Percentiles rank a stretch among this genome's conserved stretches.
These are phyloP conservation scores for Monosporozyma servazzii DNA, from an alignment of 805 yeast genomes.

Conservation along the genomic window DNA sequence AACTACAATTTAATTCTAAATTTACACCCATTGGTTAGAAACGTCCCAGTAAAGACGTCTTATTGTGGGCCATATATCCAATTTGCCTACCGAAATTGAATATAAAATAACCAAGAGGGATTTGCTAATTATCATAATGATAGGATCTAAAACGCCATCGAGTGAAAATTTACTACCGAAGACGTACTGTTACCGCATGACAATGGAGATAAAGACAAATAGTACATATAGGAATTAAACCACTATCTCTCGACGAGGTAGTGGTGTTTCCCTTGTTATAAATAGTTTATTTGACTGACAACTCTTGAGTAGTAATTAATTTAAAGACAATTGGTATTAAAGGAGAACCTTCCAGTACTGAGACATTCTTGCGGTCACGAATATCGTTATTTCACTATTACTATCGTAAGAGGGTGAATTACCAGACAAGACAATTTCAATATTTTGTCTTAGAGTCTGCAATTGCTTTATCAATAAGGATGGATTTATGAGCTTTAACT, in stretches of 20 bases:
- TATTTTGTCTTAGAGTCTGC: conserved; percentile 18
- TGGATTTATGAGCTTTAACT: conserved; percentile 66
- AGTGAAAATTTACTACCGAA: conserved; percentile 72
- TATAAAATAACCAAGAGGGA: conserved; percentile 53
- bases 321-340: conserved; percentile 27
- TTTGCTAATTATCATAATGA: conserved; percentile 71
- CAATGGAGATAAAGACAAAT: conserved; percentile 53
- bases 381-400: conserved; percentile 3
- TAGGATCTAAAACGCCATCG: conserved; percentile 79
- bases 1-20: too few species aligned
- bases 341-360: conserved; percentile 11
- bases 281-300: conserved; percentile 20
- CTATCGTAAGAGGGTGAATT: conserved; percentile 9
- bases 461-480: conserved; percentile 37
- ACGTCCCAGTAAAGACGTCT: conserved; percentile 84
- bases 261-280: conserved; percentile 44
- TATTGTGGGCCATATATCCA: conserved; percentile 50
- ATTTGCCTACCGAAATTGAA: conserved; percentile 70
- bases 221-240: conserved; percentile 54
- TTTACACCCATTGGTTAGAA: too few species aligned
- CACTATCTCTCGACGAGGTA: conserved; percentile 48
- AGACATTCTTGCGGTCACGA: conserved; percentile 6
- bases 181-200: conserved; percentile 77
- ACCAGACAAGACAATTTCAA: conserved; percentile 6
- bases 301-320: conserved; percentile 24